These are phyloP conservation scores for Articulospora tetracladia DNA, from an alignment of 495 filamentous ascomycete species.

Conservation along the genomic window DNA sequence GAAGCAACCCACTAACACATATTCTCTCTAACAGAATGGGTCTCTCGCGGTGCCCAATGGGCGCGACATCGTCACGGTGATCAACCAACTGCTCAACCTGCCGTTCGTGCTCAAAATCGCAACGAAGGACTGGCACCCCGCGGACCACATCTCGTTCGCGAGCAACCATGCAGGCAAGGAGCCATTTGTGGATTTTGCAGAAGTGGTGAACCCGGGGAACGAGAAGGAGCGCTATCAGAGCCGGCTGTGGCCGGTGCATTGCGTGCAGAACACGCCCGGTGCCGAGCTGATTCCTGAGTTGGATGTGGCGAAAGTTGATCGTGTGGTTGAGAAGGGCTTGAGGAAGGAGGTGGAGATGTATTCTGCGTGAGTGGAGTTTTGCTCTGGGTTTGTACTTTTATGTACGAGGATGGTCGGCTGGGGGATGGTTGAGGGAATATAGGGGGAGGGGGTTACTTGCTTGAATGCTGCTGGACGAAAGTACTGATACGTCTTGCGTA, in stretches of 20 bases:
- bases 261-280: conserved; percentile 70
- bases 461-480: no score
- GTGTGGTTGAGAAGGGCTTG: conserved; percentile 72
- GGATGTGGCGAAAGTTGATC: conserved; percentile 52
- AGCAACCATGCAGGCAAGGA: conserved; percentile 65
- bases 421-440: no score
- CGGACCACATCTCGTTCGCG: conserved; percentile 85
- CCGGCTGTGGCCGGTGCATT: conserved; percentile 86
- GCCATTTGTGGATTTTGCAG: conserved; percentile 60
- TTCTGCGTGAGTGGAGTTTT: no score
- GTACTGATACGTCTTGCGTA: no score
- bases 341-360: conserved; percentile 83
- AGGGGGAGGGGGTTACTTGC: no score
- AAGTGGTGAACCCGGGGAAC: conserved; percentile 66
- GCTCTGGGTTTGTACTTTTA: no score
- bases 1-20: background rate
- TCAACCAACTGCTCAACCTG: conserved; percentile 72
- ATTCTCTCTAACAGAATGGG: conserved; percentile 56
- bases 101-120: conserved; percentile 74
- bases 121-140: conserved; percentile 88
- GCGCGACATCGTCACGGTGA: conserved; percentile 59
- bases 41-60: conserved; percentile 74
- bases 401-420: no score
- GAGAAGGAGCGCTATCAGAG: conserved; percentile 58
- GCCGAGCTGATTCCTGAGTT: conserved; percentile 75